Conservation (phyloP, 2,329 filamentous ascomycete genomes). For the Helicocarpus griseus region DNA sequence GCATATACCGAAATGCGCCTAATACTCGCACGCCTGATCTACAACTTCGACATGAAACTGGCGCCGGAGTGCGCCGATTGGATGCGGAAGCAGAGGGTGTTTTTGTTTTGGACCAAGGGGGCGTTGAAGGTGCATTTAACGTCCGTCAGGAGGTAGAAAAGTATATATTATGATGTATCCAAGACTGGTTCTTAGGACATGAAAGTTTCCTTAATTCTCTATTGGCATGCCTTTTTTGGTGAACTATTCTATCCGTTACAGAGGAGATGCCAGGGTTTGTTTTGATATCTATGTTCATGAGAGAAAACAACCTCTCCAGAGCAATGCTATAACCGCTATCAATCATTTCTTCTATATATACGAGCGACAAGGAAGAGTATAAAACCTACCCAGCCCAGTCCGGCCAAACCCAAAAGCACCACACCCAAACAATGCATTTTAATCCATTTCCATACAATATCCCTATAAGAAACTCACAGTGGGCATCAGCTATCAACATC, state of each 20-base stretch:
- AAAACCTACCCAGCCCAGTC: too few species aligned
- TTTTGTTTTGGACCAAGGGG: constrained; percentile 33
- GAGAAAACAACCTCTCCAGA: neutral
- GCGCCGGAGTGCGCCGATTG: constrained; percentile 30
- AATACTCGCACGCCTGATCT: constrained; percentile 40
- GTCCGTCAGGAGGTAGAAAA: constrained; percentile 11
- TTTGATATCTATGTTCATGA: too few species aligned
- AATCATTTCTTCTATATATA: neutral
- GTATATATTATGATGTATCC: too few species aligned
- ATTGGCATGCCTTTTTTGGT: too few species aligned
- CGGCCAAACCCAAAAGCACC: neutral
- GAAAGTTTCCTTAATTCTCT: too few species aligned
- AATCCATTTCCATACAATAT: neutral
- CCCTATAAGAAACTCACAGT: neutral
- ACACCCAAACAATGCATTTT: neutral
- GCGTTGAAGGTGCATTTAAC: constrained; percentile 29
- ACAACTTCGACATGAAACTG: constrained; percentile 40
- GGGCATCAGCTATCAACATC: neutral
- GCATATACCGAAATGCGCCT: constrained; percentile 44
- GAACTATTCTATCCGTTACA: too few species aligned
- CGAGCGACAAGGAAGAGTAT: neutral
- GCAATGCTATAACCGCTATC: neutral
- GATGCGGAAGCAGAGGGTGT: constrained; percentile 32
- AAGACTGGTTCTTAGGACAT: neutral
- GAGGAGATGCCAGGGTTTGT: too few species aligned